Evolutionary conservation across 2,329 filamentous ascomycete genomes (phyloP).

Genomic region (Epichloe gansuensis): DNA sequence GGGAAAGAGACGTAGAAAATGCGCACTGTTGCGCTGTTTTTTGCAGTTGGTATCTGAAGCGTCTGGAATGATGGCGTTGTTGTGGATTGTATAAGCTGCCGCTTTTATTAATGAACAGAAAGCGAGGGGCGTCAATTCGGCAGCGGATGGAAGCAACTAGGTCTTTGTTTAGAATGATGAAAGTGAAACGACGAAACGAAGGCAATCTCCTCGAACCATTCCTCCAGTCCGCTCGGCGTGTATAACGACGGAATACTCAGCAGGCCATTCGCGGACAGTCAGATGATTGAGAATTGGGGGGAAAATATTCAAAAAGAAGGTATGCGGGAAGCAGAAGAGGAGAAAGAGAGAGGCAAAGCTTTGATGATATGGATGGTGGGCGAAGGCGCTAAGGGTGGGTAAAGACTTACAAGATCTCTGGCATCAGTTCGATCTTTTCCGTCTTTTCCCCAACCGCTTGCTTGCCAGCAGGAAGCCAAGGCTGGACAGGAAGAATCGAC

Average conservation of each 20-base stretch:
- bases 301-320: neutral
- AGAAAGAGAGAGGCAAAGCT: neutral
- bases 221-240: neutral
- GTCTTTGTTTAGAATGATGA: neutral
- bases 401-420: slow-evolving; percentile 7
- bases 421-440: slow-evolving; percentile 9
- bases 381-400: neutral
- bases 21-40: too few species aligned
- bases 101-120: neutral
- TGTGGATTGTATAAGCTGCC: neutral
- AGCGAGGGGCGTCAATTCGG: neutral
- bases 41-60: too few species aligned
- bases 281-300: neutral
- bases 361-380: neutral
- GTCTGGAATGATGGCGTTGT: neutral
- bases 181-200: neutral
- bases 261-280: neutral
- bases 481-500: slow-evolving; percentile 1
- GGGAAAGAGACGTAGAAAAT: too few species aligned
- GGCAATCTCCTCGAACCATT: neutral
- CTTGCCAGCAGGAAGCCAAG: neutral
- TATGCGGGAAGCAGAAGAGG: neutral
- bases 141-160: neutral
- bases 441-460: slow-evolving; percentile 8
- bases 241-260: neutral